Percentiles rank a stretch among this genome's conserved stretches.
phyloP scores from a whole-genome alignment of 1,139 yeast genomes.

The Torulaspora globosa region DNA sequence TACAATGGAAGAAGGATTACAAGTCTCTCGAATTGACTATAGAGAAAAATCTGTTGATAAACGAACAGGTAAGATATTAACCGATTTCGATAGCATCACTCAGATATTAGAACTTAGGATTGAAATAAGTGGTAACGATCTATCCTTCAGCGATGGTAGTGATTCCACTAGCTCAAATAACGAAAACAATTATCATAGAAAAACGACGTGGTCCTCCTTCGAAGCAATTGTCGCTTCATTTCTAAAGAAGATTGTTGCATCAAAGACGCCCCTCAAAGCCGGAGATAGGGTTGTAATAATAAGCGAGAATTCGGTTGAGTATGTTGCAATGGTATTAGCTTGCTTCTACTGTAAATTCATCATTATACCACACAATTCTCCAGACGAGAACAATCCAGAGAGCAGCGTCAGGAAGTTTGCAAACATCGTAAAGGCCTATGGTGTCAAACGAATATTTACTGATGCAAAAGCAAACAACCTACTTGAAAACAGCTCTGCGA shows the following conservation, averaged over 20 bases:
- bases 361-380: constrained; percentile 75
- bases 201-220: constrained; percentile 79
- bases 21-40: constrained; percentile 74
- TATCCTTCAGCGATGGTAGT: constrained; percentile 71
- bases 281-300: constrained; percentile 76
- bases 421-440: constrained; percentile 64
- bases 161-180: constrained; percentile 31
- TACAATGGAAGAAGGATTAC: constrained; percentile 38
- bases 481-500: constrained; percentile 50
- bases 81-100: constrained; percentile 66
- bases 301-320: constrained; percentile 87
- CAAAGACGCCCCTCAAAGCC: constrained; percentile 51
- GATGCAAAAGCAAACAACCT: constrained; percentile 73
- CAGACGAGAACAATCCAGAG: constrained; percentile 62
- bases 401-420: constrained; percentile 74
- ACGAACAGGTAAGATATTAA: constrained; percentile 65
- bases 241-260: constrained; percentile 44
- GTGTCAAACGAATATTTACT: constrained; percentile 66
- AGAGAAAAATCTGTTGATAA: constrained; percentile 72
- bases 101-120: constrained; percentile 80
- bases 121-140: constrained; percentile 66
- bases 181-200: constrained; percentile 45
- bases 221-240: constrained; percentile 69
- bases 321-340: constrained; percentile 76
- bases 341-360: constrained; percentile 79